phyloP scores from a whole-genome alignment of 305 asterid species.

The Fraxinus xanthoxyloides region DNA sequence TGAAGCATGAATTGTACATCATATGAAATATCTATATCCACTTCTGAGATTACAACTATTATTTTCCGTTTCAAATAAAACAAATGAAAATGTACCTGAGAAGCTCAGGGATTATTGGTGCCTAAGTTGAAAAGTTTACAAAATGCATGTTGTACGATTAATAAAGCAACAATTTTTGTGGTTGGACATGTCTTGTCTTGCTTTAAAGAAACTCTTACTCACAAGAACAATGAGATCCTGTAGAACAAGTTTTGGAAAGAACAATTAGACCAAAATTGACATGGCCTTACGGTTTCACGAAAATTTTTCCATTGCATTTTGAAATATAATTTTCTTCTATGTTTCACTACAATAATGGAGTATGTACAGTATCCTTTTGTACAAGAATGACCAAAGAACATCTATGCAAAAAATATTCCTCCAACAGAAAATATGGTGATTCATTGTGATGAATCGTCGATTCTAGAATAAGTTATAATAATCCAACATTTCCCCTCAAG shows the following conservation, averaged over 20 bases:
- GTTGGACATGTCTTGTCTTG: neutral
- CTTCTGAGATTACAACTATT: neutral
- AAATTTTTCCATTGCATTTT: neutral
- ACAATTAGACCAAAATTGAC: neutral
- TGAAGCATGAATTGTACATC: neutral
- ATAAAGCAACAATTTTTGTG: neutral
- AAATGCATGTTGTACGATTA: neutral
- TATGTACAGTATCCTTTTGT: neutral
- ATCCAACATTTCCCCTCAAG: neutral
- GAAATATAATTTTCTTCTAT: neutral
- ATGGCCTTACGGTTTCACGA: neutral
- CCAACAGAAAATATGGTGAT: neutral
- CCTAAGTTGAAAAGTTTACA: neutral
- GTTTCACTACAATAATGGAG: neutral
- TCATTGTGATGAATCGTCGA: neutral
- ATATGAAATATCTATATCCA: neutral
- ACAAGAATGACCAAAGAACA: neutral
- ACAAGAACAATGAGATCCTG: neutral
- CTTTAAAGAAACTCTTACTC: neutral
- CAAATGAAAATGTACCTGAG: neutral
- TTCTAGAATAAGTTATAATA: neutral
- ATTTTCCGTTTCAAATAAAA: neutral
- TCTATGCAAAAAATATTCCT: neutral
- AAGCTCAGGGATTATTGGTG: neutral
- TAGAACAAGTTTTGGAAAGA: neutral